Conservation (phyloP, 1,139 yeast genomes). For the Saccharomyces hybrid region DNA sequence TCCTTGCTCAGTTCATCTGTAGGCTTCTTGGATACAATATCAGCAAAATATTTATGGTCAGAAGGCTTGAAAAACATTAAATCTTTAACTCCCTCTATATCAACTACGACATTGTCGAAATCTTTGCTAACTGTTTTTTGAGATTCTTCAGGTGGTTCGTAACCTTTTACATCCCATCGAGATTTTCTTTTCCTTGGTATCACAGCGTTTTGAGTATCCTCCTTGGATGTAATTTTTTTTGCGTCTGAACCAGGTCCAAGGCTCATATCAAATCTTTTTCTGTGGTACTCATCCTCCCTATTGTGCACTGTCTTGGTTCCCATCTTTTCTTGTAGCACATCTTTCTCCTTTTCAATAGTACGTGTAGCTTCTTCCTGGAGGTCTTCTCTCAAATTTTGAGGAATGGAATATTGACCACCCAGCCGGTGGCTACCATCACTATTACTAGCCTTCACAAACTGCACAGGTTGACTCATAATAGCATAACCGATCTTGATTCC, state of each 20-base stretch:
- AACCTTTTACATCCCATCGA: constrained; percentile 32
- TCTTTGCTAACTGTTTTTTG: constrained; percentile 24
- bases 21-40: constrained; percentile 40
- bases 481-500: not conserved
- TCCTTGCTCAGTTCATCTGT: constrained; percentile 38
- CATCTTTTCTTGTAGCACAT: constrained; percentile 33
- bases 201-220: constrained; percentile 25
- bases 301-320: constrained; percentile 30
- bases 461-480: not conserved
- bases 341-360: constrained; percentile 26
- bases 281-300: constrained; percentile 39
- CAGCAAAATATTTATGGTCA: constrained; percentile 67
- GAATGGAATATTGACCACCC: constrained; percentile 33
- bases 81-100: constrained; percentile 57
- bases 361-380: constrained; percentile 28
- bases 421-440: constrained; percentile 12
- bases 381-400: constrained; percentile 32
- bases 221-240: not conserved
- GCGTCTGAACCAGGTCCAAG: constrained; percentile 6
- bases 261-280: constrained; percentile 34
- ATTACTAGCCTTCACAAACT: not conserved
- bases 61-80: constrained; percentile 62
- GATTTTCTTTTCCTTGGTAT: constrained; percentile 18
- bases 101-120: constrained; percentile 38
- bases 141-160: constrained; percentile 35